phyloP scores from a whole-genome alignment of 805 yeast genomes.

The Wickerhamomyces kurtzmanii region DNA sequence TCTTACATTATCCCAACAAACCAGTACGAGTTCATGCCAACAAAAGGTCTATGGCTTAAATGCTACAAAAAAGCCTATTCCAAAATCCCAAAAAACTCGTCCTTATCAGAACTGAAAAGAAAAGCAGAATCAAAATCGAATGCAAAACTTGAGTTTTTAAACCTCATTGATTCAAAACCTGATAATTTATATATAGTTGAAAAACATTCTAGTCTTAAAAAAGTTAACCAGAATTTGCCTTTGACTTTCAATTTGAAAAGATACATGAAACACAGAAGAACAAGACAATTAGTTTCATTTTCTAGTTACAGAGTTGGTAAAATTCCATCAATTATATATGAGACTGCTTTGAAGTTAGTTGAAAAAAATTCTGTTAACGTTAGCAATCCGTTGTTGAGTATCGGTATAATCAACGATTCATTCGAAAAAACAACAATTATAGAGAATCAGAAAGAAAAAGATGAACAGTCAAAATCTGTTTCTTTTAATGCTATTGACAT shows the following conservation, averaged over 20 bases:
- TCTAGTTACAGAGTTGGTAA: constrained; percentile 64
- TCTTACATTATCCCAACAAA: constrained; percentile 42
- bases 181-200: constrained; percentile 21
- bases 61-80: constrained; percentile 29
- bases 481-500: constrained; percentile 35
- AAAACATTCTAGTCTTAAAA: constrained; percentile 24
- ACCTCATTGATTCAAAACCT: constrained; percentile 22
- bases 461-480: constrained; percentile 21
- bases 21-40: constrained; percentile 23
- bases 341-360: constrained; percentile 40
- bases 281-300: constrained; percentile 50
- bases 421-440: constrained; percentile 20
- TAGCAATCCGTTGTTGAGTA: constrained; percentile 27
- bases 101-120: constrained; percentile 44
- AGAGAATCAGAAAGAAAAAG: constrained; percentile 17
- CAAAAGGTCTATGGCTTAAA: constrained; percentile 27
- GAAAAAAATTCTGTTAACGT: constrained; percentile 45
- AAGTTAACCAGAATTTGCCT: constrained; percentile 38
- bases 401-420: constrained; percentile 45
- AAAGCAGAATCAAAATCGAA: constrained; percentile 49
- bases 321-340: constrained; percentile 56
- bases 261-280: constrained; percentile 58
- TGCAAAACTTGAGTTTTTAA: constrained; percentile 27
- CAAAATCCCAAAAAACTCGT: constrained; percentile 25
- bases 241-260: constrained; percentile 56